phyloP scores from a whole-genome alignment of 2,329 filamentous ascomycete species.

The Cladosporium sp. region DNA sequence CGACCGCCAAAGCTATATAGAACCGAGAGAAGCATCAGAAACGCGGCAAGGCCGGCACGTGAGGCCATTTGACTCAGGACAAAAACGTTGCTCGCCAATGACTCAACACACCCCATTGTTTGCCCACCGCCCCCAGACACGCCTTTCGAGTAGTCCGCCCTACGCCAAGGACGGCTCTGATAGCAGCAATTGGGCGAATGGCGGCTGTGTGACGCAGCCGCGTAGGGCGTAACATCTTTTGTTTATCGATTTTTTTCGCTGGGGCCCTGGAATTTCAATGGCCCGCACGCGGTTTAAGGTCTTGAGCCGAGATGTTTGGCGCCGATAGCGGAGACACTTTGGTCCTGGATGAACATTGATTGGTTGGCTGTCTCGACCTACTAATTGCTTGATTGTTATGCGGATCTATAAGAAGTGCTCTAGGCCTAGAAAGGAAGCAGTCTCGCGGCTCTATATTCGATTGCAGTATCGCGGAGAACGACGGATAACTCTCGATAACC shows the following conservation, averaged over 20 bases:
- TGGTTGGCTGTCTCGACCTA: neutral
- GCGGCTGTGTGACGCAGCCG: slow-evolving; percentile 6
- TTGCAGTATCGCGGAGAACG: neutral
- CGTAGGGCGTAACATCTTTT: slow-evolving; percentile 9
- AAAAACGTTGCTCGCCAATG: neutral
- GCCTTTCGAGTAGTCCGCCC: neutral
- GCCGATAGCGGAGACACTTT: slow-evolving; percentile 5
- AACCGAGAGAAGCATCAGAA: neutral
- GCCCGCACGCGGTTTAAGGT: slow-evolving; percentile 3
- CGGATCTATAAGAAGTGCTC: neutral
- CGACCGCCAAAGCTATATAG: neutral
- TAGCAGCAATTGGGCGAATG: slow-evolving; percentile 10
- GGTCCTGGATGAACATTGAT: neutral
- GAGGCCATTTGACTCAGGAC: slow-evolving; percentile 1
- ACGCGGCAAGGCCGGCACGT: slow-evolving; percentile 9
- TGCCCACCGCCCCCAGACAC: neutral
- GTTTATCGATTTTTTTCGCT: slow-evolving; percentile 4
- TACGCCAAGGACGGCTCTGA: slow-evolving; percentile 1
- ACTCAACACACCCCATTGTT: slow-evolving; percentile 9
- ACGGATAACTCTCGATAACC: neutral
- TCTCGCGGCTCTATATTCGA: neutral
- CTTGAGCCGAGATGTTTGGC: neutral
- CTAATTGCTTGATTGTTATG: neutral
- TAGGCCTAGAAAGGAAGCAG: slow-evolving; percentile 1
- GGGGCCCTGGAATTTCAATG: slow-evolving; percentile 8